Evolutionary conservation across 495 filamentous ascomycete species (phyloP), one percentile per base, ranked within the genome.

Genomic region (Aspergillus incahuasiensis): DNA sequence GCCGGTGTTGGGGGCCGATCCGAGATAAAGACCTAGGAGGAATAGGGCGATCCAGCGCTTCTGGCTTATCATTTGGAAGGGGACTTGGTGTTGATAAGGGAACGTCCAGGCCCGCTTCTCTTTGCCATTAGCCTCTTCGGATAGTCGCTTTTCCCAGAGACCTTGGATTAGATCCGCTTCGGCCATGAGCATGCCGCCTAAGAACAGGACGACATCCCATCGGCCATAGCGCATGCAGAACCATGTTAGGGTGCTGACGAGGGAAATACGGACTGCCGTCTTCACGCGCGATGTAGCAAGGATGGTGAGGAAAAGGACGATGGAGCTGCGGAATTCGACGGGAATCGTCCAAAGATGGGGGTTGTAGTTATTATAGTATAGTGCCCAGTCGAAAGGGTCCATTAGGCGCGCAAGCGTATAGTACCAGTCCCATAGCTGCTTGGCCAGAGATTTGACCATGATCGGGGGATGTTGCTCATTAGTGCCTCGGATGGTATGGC

Each of bases 321-420:
- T 79, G 8, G 82, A 86, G 55, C 78, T 78, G 48, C 82, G 74
- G 57, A 87, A 86, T 63, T 89, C 86, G 22, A 88, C 78, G 0
- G 86, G 85, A n/a, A 89, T 86, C 21, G 86, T 89, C 86, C 86
- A 89, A 0, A 88, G 70, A 56, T 87, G 84, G 5, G 83, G 79
- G 48, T 88, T 85, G 60, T 87, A 86, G 22, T 79, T 74, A 42
- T 76, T 74, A 63, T 83, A 77, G 49, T 77, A 79, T 0, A 73
- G 56, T 18, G 73, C 72, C 78, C 80, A 83, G 21, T 75, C 67
- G 70, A 80, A 84, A 16, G 77, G 76, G 65, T 82, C 77, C 59
- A 73, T 62, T 13, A 86, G 68, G 24, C 70, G 69, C 35, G 72
- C 74, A 6, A 82, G 62, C 1, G 79, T 79, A 16, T 60, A 44